Conservation (phyloP, 257 asterid genomes). For the Nyctanthes arbortristis region DNA sequence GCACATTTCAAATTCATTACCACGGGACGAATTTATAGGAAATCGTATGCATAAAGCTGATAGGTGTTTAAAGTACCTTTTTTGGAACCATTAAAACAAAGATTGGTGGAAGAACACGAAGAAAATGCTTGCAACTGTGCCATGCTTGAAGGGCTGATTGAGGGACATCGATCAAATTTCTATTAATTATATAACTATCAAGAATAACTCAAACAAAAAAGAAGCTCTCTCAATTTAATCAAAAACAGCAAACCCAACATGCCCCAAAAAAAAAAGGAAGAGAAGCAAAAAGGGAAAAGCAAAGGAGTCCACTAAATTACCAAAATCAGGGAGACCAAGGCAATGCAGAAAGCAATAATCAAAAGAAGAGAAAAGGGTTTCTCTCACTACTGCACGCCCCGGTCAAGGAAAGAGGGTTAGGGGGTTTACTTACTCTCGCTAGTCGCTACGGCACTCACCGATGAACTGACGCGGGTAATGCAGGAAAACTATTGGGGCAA, state of each 20-base stretch:
- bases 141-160: constrained; percentile 33
- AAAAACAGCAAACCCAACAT: not conserved
- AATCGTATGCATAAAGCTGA: not conserved
- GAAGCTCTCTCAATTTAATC: not conserved
- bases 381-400: no score
- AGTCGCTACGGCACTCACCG: no score
- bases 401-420: no score
- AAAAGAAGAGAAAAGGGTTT: no score
- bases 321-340: no score
- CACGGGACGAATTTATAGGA: not conserved
- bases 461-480: no score
- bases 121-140: constrained; percentile 58
- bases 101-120: constrained; percentile 49
- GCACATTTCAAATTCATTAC: not conserved
- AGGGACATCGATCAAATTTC: not conserved
- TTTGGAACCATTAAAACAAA: constrained; percentile 34
- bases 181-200: not conserved
- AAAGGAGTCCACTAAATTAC: no score
- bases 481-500: no score
- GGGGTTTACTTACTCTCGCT: no score
- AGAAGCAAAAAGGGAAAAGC: no score
- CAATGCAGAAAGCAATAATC: no score
- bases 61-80: constrained; percentile 36
- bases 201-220: not conserved
- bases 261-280: no score